Conservation (phyloP, 345 rosid species). For the Bruguiera parviflora region DNA sequence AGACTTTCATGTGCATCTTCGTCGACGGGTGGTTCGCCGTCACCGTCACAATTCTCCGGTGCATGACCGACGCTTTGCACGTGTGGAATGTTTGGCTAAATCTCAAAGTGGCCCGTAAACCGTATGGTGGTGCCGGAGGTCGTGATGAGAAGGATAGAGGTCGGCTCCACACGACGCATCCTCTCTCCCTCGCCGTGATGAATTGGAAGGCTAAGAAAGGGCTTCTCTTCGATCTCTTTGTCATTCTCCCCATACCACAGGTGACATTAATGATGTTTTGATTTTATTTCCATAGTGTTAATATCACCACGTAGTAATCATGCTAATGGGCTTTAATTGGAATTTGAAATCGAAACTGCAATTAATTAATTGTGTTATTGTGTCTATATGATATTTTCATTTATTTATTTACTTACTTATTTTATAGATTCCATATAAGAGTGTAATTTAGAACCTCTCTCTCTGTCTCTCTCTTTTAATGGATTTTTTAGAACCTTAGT, state of each 20-base stretch:
- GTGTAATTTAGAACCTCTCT: too few species aligned
- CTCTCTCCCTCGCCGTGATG: constrained; percentile 29
- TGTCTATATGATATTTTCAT: too few species aligned
- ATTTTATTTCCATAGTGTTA: background rate
- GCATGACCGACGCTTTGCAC: constrained; percentile 85
- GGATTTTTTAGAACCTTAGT: too few species aligned
- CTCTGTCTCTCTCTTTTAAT: too few species aligned
- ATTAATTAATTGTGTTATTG: too few species aligned
- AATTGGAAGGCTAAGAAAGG: constrained; percentile 61
- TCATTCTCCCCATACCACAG: constrained; percentile 88
- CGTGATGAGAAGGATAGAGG: background rate
- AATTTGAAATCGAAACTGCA: too few species aligned
- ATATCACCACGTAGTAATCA: too few species aligned
- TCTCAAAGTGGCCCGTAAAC: constrained; percentile 51
- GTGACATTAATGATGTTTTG: constrained; percentile 25
- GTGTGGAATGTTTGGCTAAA: constrained; percentile 90
- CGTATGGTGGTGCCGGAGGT: constrained; percentile 1
- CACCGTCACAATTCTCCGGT: constrained; percentile 85
- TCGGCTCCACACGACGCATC: background rate
- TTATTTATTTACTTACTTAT: too few species aligned
- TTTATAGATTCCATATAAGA: too few species aligned
- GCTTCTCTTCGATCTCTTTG: constrained; percentile 80
- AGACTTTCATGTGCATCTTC: constrained; percentile 69
- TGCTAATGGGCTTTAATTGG: too few species aligned
- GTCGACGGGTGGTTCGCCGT: constrained; percentile 92